Evolutionary conservation across 805 yeast species (phyloP), one percentile per base, ranked within the genome.

Genomic region (Schwanniomyces sp.): DNA sequence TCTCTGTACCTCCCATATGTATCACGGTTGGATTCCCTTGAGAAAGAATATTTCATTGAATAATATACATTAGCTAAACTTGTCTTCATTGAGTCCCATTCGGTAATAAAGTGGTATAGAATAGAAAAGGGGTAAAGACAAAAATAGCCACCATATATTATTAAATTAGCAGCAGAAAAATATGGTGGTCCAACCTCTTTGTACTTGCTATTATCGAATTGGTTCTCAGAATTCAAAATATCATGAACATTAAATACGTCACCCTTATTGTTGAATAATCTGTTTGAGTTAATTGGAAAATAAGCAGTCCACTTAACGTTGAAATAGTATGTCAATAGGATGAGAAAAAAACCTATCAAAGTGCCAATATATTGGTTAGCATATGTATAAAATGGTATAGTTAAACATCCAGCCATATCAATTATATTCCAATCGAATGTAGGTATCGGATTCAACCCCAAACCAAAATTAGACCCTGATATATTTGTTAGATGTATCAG

Each of bases 151-250:
- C 87, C 86, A 56, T 82, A 83, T 17, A 73, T 61, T 8, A 84
- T 79, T 49, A 83, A 63, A 58, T 80, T 80, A 1, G 83, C 87
- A 5, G 89, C 88, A 26, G 81, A 59, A 57, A 81, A 82, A 62
- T 76, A 84, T 7, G 90, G 89, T 7, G 87, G 85, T 1, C 88
- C 85, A 51, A 81, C 78, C n/a, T 61, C 50, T 46, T 70, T 67
- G 58, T 82, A 83, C 53, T 75, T 76, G 2, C 53, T 59, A 18
- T 62, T 50, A 55, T 82, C 85, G 40, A 84, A 72, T 14, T 59
- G 53, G 48, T 74, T 75, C 14, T 77, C 61, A 3, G 60, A 64
- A 43, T 75, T 63, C 38, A 84, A 58, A 14, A 84, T 71, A 45
- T 72, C 59, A 14, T 72, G 69, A 37, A 82, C 79, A 17, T 75